Evolutionary conservation across 1,284 basidiomycete genomes (phyloP).

Genomic region (Athelia sp.): DNA sequence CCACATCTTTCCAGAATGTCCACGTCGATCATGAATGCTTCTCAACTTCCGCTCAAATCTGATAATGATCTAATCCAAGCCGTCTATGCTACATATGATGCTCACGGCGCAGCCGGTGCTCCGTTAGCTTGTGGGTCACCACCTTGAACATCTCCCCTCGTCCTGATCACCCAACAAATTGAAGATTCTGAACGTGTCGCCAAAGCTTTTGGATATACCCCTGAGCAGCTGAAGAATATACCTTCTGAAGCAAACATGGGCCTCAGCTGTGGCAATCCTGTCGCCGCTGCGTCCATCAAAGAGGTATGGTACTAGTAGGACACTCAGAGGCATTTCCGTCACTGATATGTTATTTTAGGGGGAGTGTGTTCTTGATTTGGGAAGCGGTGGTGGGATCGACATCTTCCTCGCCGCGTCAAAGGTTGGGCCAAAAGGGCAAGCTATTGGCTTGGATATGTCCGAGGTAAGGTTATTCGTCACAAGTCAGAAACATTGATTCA

Average conservation of each 20-base stretch:
- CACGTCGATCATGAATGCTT: too few relatives aligned
- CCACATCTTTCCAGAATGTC: too few relatives aligned
- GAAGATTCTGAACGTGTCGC: conserved; percentile 23
- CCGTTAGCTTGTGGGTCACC: background rate
- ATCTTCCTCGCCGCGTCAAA: conserved; percentile 44
- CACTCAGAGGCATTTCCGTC: too few relatives aligned
- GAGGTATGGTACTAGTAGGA: too few relatives aligned
- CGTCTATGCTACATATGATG: background rate
- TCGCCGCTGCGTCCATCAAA: conserved; percentile 35
- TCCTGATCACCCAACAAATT: background rate
- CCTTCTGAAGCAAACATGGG: conserved; percentile 40
- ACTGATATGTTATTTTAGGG: conserved; percentile 31
- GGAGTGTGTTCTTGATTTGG: conserved; percentile 49
- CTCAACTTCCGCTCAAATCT: background rate
- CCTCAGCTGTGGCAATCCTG: conserved; percentile 46
- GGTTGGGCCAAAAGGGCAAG: conserved; percentile 43
- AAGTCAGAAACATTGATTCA: background rate
- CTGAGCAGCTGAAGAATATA: conserved; percentile 34
- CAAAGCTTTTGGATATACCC: conserved; percentile 38
- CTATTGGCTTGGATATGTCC: conserved; percentile 48
- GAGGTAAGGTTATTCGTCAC: conserved; percentile 15
- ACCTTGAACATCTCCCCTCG: background rate
- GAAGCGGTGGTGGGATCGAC: conserved; percentile 50
- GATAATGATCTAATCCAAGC: background rate
- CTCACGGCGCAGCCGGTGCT: background rate